phyloP scores from a whole-genome alignment of 768 basidiomycete species.

The Pleurotus salmoneostramineus region DNA sequence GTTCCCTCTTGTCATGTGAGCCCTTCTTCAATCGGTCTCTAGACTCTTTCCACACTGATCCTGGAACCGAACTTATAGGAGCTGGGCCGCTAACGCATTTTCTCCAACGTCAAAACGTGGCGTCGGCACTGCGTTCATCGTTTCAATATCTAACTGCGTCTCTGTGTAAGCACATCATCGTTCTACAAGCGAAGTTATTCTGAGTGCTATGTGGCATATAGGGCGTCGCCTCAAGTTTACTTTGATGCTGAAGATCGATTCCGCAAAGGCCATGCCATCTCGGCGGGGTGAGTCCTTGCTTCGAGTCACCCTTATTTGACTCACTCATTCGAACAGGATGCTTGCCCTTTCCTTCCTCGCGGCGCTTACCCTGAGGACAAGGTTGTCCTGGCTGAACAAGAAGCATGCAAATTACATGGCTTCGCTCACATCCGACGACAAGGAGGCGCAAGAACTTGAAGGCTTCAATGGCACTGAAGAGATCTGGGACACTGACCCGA shows the following conservation, averaged over 20 bases:
- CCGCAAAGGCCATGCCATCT: slow-evolving; percentile 52
- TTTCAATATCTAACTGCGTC: slow-evolving; percentile 54
- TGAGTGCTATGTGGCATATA: slow-evolving; percentile 13
- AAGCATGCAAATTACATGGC: slow-evolving; percentile 25
- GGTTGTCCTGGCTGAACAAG: slow-evolving; percentile 39
- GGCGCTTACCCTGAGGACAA: slow-evolving; percentile 40
- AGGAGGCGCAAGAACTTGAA: slow-evolving; percentile 21
- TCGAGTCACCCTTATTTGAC: not conserved
- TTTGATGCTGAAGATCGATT: slow-evolving; percentile 47
- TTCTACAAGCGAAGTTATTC: not conserved
- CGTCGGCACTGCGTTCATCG: slow-evolving; percentile 57
- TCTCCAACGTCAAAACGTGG: slow-evolving; percentile 59
- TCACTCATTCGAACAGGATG: slow-evolving; percentile 24
- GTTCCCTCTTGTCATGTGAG: slow-evolving; percentile 57
- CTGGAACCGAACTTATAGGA: slow-evolving; percentile 27
- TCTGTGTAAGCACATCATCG: slow-evolving; percentile 39
- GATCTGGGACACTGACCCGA: slow-evolving; percentile 46
- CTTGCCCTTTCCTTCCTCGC: slow-evolving; percentile 37
- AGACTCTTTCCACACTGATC: not conserved
- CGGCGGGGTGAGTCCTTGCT: slow-evolving; percentile 38
- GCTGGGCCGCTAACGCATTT: slow-evolving; percentile 57
- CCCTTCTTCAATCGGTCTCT: not conserved
- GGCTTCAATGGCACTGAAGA: slow-evolving; percentile 23
- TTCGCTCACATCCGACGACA: slow-evolving; percentile 18
- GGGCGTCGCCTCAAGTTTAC: slow-evolving; percentile 55